Conservation (phyloP, 331 rosid species). For the Quercus phellos region DNA sequence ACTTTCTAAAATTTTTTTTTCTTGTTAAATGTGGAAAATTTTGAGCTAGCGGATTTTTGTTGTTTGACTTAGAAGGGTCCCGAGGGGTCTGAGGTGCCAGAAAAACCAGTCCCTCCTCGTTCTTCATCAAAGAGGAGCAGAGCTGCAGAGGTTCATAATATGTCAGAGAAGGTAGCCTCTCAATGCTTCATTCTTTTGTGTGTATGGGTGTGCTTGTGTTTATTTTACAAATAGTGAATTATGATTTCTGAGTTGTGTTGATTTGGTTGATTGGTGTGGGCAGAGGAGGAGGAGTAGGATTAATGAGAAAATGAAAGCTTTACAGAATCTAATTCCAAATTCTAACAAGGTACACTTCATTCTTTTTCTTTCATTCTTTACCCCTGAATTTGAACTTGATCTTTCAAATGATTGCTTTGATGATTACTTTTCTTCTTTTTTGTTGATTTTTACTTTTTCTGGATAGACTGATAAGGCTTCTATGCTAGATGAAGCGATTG, state of each 20-base stretch:
- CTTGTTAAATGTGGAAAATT: background rate
- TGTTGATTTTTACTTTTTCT: background rate
- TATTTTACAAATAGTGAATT: background rate
- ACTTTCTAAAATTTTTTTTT: no score
- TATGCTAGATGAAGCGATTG: constrained; percentile 95
- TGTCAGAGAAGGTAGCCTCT: constrained; percentile 78
- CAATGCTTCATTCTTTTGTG: background rate
- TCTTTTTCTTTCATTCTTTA: background rate
- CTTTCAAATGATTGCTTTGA: background rate
- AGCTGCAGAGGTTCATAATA: constrained; percentile 93
- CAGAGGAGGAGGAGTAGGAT: constrained; percentile 95
- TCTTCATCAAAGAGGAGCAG: constrained; percentile 85
- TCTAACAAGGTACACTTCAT: constrained; percentile 67
- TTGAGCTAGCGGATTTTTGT: constrained; percentile 12
- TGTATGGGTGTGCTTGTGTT: background rate
- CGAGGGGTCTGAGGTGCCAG: constrained; percentile 46
- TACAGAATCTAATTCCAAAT: constrained; percentile 88
- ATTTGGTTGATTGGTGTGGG: constrained; percentile 23
- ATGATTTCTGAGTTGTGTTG: constrained; percentile 15
- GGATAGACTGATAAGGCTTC: constrained; percentile 93
- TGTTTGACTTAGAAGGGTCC: constrained; percentile 34
- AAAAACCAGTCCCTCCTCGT: constrained; percentile 42
- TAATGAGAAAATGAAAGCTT: constrained; percentile 88
- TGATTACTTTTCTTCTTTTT: background rate
- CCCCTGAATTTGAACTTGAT: background rate